Evolutionary conservation across 139 green algal genomes (phyloP).

Genomic region (Closterium sp.): DNA sequence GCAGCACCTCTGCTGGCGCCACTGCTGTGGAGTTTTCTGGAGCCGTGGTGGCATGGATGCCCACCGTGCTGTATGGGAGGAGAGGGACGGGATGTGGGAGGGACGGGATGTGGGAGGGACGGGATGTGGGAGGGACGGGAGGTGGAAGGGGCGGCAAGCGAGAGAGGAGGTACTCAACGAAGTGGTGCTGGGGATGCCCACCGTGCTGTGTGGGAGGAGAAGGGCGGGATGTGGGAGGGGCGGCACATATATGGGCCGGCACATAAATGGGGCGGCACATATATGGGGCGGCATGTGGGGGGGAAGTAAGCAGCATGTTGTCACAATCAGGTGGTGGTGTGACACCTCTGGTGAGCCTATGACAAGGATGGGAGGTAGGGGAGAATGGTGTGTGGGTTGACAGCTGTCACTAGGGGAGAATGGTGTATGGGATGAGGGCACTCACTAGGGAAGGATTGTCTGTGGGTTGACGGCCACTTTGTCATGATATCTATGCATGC

Average conservation of each 20-base stretch:
- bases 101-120: neutral
- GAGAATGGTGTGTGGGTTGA: no score
- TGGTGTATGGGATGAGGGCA: no score
- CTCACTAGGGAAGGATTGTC: neutral
- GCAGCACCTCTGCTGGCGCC: neutral
- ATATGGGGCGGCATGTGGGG: neutral
- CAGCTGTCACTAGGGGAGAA: no score
- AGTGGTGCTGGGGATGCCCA: neutral
- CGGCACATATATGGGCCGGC: neutral
- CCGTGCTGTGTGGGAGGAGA: no score
- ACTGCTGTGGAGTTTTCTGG: neutral
- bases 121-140: neutral
- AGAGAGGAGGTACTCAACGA: neutral
- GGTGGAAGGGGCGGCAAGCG: neutral
- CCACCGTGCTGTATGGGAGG: neutral
- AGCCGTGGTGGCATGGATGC: neutral
- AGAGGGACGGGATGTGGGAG: neutral
- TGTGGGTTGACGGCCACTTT: neutral
- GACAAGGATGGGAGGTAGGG: no score
- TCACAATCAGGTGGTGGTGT: neutral
- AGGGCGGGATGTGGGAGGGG: neutral
- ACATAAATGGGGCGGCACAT: no score
- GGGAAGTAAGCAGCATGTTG: neutral
- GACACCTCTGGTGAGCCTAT: no score
- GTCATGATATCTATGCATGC: neutral